Conservation (phyloP, 495 filamentous ascomycete genomes). For the Xylaria intraflava region DNA sequence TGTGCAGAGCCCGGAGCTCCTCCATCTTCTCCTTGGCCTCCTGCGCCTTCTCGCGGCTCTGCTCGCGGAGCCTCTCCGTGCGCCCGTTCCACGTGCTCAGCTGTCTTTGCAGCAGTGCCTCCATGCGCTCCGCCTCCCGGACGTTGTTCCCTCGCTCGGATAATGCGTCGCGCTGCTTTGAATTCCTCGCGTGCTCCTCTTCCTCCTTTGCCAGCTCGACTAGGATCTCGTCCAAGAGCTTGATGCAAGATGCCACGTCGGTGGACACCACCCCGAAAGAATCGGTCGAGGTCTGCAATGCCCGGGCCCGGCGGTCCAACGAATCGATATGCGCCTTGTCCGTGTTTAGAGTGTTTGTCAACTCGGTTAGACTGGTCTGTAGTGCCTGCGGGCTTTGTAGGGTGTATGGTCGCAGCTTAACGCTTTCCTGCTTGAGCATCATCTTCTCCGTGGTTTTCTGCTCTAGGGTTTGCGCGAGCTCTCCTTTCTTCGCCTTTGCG, state of each 20-base stretch:
- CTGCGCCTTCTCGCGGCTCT: slow-evolving; percentile 72
- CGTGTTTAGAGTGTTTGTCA: slow-evolving; percentile 63
- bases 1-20: slow-evolving; percentile 74
- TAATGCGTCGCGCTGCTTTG: slow-evolving; percentile 76
- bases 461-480: slow-evolving; percentile 65
- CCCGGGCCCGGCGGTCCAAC: slow-evolving; percentile 76
- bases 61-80: slow-evolving; percentile 70
- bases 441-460: slow-evolving; percentile 65
- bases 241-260: slow-evolving; percentile 79
- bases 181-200: slow-evolving; percentile 72
- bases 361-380: slow-evolving; percentile 71
- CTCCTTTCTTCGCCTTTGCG: slow-evolving; percentile 62
- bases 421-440: slow-evolving; percentile 62
- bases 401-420: slow-evolving; percentile 86
- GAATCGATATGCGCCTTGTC: slow-evolving; percentile 81
- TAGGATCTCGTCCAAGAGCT: slow-evolving; percentile 80
- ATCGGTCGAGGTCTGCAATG: slow-evolving; percentile 86
- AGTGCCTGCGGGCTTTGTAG: slow-evolving; percentile 77
- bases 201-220: slow-evolving; percentile 82
- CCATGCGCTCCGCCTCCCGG: slow-evolving; percentile 80
- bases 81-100: slow-evolving; percentile 75
- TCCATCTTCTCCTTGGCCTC: slow-evolving; percentile 83
- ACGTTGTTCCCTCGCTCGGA: slow-evolving; percentile 82
- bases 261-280: slow-evolving; percentile 75
- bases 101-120: slow-evolving; percentile 76